A percentile compares a stretch with the other conserved stretches of the same genome.
phyloP scores from a whole-genome alignment of 2,329 filamentous ascomycete species.

The Neoarthrinium moseri region DNA sequence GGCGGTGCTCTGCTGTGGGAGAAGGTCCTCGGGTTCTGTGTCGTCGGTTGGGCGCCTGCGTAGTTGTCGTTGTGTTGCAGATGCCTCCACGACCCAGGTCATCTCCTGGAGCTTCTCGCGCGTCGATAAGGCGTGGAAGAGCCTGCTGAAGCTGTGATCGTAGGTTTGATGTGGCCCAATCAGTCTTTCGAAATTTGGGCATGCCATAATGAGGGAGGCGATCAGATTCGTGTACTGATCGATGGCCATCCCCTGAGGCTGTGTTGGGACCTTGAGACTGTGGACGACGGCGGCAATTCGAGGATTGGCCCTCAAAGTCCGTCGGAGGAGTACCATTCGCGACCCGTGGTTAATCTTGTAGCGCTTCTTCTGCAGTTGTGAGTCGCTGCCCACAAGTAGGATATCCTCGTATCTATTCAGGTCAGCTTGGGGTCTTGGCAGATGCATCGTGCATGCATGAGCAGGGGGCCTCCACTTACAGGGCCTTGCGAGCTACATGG shows the following conservation, averaged over 20 bases:
- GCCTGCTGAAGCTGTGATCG: conserved; percentile 53
- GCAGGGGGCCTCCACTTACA: conserved; percentile 39
- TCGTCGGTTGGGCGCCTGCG: conserved; percentile 23
- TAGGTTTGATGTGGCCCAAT: conserved; percentile 54
- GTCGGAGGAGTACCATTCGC: conserved; percentile 55
- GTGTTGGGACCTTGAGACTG: conserved; percentile 54
- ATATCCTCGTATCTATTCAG: conserved; percentile 54
- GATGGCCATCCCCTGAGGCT: conserved; percentile 35
- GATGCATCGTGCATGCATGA: conserved; percentile 2
- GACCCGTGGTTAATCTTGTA: conserved; percentile 52
- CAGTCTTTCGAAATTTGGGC: conserved; percentile 61
- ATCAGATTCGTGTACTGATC: conserved; percentile 57
- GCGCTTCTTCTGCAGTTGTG: conserved; percentile 53
- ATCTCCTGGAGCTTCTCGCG: conserved; percentile 55
- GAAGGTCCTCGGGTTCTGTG: conserved; percentile 35
- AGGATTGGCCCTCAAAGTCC: conserved; percentile 53
- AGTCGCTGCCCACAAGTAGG: conserved; percentile 57
- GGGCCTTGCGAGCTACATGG: conserved; percentile 45
- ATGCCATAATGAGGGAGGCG: conserved; percentile 62
- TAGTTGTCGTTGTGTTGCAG: conserved; percentile 33
- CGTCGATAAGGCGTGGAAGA: conserved; percentile 60
- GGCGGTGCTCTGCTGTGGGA: conserved; percentile 39
- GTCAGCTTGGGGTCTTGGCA: conserved; percentile 1
- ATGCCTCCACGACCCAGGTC: conserved; percentile 54
- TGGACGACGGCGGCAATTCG: conserved; percentile 55